These are phyloP conservation scores for Xylariaceae sp. DNA, from an alignment of 2,329 filamentous ascomycete genomes.

Conservation along the genomic window DNA sequence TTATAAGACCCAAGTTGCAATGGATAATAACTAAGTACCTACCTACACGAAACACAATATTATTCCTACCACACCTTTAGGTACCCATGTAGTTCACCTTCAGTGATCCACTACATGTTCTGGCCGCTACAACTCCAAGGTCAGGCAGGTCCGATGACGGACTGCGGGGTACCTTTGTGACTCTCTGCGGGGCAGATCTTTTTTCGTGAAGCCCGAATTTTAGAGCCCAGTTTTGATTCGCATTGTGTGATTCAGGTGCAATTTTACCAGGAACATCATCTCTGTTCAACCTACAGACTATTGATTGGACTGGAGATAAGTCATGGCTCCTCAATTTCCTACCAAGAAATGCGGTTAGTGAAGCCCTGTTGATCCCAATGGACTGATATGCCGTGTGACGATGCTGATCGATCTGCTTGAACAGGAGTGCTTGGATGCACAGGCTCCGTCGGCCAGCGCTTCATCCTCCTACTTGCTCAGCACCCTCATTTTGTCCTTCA, in stretches of 20 bases:
- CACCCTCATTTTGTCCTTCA: slow-evolving; percentile 85
- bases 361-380: too few species aligned
- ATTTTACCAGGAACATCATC: neutral
- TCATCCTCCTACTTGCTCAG: slow-evolving; percentile 84
- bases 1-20: too few species aligned
- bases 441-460: slow-evolving; percentile 91
- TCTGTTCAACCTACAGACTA: neutral
- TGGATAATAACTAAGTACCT: too few species aligned
- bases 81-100: too few species aligned
- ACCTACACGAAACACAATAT: too few species aligned
- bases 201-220: neutral
- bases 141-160: slow-evolving; percentile 2
- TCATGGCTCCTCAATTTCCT: slow-evolving; percentile 39
- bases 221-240: neutral
- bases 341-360: slow-evolving; percentile 56
- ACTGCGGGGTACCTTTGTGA: neutral
- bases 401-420: slow-evolving; percentile 3
- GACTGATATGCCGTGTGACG: neutral
- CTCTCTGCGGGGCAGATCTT: neutral
- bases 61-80: too few species aligned
- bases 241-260: neutral
- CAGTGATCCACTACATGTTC: too few species aligned
- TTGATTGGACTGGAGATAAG: neutral
- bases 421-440: slow-evolving; percentile 78
- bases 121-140: too few species aligned